phyloP scores from a whole-genome alignment of 2,329 filamentous ascomycete species.

The Furcasterigmium furcatum region DNA sequence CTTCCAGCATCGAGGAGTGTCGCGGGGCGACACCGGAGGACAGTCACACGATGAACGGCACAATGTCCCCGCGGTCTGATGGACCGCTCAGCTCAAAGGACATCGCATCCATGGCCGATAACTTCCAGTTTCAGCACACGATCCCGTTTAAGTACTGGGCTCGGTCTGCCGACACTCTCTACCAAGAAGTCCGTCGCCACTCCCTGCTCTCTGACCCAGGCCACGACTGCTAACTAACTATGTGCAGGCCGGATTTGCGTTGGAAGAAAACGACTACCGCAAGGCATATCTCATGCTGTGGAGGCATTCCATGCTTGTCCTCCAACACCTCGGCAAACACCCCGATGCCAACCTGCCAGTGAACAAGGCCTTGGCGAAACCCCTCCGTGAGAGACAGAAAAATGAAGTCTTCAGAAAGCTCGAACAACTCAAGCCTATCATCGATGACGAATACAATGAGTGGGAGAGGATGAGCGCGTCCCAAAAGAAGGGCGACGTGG shows the following conservation, averaged over 20 bases:
- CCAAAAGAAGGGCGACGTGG: constrained; percentile 21
- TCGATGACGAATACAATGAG: constrained; percentile 67
- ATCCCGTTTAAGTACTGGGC: constrained; percentile 81
- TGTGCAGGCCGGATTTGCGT: constrained; percentile 74
- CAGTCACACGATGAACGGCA: constrained; percentile 19
- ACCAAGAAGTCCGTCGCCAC: constrained; percentile 74
- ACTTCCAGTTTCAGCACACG: constrained; percentile 76
- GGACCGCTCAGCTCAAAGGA: constrained; percentile 72
- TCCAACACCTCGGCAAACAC: constrained; percentile 71
- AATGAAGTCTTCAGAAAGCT: constrained; percentile 62
- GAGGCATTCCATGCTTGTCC: constrained; percentile 80
- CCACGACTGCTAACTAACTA: constrained; percentile 12
- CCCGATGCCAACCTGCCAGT: constrained; percentile 69
- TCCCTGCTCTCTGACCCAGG: not conserved
- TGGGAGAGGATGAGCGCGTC: constrained; percentile 56
- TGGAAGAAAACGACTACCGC: constrained; percentile 80
- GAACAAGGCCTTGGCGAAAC: constrained; percentile 59
- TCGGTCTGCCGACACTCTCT: constrained; percentile 73
- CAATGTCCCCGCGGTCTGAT: constrained; percentile 27
- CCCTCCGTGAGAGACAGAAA: constrained; percentile 45
- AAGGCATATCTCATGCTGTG: constrained; percentile 91
- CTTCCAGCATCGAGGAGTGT: too few species aligned
- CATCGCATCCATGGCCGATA: constrained; percentile 70
- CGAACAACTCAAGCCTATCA: constrained; percentile 75
- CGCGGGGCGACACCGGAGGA: too few species aligned